Evolutionary conservation across 176 grass and related monocot species (phyloP).

Genomic region (Oryza punctata): DNA sequence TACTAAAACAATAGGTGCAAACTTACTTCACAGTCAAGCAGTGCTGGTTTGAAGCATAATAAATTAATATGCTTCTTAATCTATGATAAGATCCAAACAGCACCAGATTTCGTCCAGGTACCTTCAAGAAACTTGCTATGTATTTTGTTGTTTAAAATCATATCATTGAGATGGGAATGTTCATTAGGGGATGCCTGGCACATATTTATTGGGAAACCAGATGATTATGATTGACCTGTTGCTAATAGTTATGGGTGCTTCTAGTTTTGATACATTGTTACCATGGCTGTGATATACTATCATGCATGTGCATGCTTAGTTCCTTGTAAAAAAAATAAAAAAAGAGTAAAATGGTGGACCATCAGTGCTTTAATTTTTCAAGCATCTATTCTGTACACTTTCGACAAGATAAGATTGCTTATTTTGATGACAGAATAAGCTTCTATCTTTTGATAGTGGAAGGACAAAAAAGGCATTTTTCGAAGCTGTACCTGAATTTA

Average conservation of each 20-base stretch:
- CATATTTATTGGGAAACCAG: background rate
- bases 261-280: background rate
- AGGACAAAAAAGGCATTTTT: background rate
- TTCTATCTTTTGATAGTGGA: background rate
- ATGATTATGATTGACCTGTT: background rate
- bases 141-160: background rate
- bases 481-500: background rate
- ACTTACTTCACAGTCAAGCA: background rate
- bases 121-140: background rate
- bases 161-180: background rate
- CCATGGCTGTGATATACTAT: background rate
- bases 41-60: background rate
- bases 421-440: background rate
- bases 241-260: background rate
- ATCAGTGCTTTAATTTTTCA: background rate
- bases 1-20: background rate
- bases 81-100: background rate
- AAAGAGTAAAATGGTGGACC: background rate
- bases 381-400: background rate
- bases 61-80: background rate
- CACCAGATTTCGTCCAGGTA: background rate
- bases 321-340: background rate
- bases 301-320: background rate
- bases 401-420: background rate
- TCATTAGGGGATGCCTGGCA: background rate